These are phyloP conservation scores for Pholiota conissans DNA, from an alignment of 768 basidiomycete genomes.

Conservation along the genomic window DNA sequence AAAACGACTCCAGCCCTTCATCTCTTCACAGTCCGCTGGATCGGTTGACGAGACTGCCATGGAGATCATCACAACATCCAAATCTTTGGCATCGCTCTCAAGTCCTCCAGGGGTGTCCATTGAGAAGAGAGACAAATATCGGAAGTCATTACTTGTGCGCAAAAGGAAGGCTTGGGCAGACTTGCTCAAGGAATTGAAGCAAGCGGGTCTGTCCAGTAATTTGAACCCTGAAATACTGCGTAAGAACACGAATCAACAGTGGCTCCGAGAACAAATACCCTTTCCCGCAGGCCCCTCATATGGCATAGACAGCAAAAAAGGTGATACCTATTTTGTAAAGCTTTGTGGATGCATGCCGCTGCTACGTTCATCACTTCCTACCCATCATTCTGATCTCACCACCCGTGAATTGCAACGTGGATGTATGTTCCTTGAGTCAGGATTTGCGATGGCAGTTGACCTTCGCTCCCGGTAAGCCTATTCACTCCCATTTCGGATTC, in stretches of 20 bases:
- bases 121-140: constrained; percentile 59
- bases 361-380: constrained; percentile 57
- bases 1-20: constrained; percentile 39
- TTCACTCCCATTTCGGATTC: not conserved
- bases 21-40: constrained; percentile 38
- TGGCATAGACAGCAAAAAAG: constrained; percentile 33
- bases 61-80: constrained; percentile 63
- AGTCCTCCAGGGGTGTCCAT: constrained; percentile 41
- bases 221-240: constrained; percentile 69
- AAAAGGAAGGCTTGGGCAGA: constrained; percentile 93
- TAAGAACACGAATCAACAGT: constrained; percentile 52
- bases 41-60: constrained; percentile 55
- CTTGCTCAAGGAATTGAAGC: constrained; percentile 84
- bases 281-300: constrained; percentile 24
- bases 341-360: constrained; percentile 64
- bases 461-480: constrained; percentile 61
- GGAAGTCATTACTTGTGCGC: constrained; percentile 72
- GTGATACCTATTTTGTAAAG: constrained; percentile 65
- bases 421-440: constrained; percentile 75
- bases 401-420: constrained; percentile 89
- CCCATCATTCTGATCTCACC: constrained; percentile 79
- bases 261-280: constrained; percentile 66
- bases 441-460: constrained; percentile 66
- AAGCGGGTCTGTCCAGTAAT: constrained; percentile 70
- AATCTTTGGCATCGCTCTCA: constrained; percentile 49